A percentile compares a stretch with the other conserved stretches of the same genome.
These are phyloP conservation scores for Ophiostoma novo-ulmi DNA, from an alignment of 2,329 filamentous ascomycete species.

Conservation along the genomic window DNA sequence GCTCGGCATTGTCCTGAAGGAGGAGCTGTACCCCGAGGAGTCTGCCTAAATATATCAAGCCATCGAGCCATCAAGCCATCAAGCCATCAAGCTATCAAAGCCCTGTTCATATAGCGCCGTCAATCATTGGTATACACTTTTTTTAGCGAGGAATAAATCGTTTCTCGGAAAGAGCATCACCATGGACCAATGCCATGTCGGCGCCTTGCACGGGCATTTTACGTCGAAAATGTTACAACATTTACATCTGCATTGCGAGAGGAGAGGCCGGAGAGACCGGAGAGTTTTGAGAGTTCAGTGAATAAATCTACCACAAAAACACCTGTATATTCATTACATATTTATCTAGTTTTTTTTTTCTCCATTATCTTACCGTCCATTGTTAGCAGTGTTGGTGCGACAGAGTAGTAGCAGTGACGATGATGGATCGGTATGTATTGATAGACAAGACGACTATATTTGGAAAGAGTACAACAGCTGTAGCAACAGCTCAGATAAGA, in stretches of 20 bases:
- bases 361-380: not conserved
- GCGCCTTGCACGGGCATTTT: not conserved
- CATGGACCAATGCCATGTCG: not conserved
- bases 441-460: not conserved
- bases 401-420: not conserved
- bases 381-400: not conserved
- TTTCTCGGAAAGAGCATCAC: not conserved
- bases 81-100: not conserved
- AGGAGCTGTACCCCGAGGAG: constrained; percentile 72
- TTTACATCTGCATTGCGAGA: constrained; percentile 12
- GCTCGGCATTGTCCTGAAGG: constrained; percentile 84
- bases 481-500: not conserved
- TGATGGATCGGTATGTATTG: not conserved
- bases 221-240: not conserved
- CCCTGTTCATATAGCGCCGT: not conserved
- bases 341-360: not conserved
- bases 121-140: not conserved
- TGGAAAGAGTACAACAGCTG: not conserved
- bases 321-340: constrained; percentile 7
- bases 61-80: not conserved
- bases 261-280: not conserved
- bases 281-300: not conserved
- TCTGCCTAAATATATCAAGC: not conserved
- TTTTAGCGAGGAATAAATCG: not conserved
- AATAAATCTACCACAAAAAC: not conserved